Conservation (phyloP, 805 yeast genomes). For the Yarrowia phangngaensis region DNA sequence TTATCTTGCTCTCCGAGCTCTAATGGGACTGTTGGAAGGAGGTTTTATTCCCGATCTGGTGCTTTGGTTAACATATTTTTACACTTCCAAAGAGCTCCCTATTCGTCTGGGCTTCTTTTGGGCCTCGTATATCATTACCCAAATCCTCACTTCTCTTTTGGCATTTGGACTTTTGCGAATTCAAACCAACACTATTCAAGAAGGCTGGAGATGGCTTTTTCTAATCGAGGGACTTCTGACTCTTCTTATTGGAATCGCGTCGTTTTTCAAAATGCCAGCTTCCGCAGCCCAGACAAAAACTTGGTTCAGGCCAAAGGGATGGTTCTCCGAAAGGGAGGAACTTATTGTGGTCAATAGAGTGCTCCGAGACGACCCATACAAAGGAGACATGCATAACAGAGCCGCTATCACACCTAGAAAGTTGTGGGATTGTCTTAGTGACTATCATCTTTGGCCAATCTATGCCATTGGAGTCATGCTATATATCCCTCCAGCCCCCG, state of each 20-base stretch:
- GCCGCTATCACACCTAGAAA: constrained; percentile 47
- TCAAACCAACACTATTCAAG: constrained; percentile 26
- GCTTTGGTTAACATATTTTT: constrained; percentile 64
- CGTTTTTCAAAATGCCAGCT: constrained; percentile 53
- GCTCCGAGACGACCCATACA: constrained; percentile 59
- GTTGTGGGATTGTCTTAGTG: constrained; percentile 44
- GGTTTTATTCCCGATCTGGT: constrained; percentile 66
- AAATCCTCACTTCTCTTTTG: constrained; percentile 46
- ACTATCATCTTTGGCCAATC: constrained; percentile 56
- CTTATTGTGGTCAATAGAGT: constrained; percentile 56
- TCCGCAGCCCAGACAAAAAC: constrained; percentile 51
- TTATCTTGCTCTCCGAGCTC: constrained; percentile 49
- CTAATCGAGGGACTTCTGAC: constrained; percentile 61
- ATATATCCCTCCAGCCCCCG: constrained; percentile 42
- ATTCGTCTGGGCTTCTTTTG: constrained; percentile 58
- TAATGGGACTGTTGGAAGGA: constrained; percentile 60
- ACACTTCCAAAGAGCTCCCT: constrained; percentile 55
- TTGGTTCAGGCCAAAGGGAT: constrained; percentile 50
- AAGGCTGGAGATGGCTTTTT: constrained; percentile 67
- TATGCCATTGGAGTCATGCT: constrained; percentile 48
- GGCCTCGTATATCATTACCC: constrained; percentile 51
- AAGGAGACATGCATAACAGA: constrained; percentile 63
- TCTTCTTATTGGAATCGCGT: constrained; percentile 48
- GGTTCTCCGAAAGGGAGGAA: constrained; percentile 54
- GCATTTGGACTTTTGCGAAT: constrained; percentile 55